Conservation (phyloP, 139 green algal genomes). For the Parachlorella kessleri region DNA sequence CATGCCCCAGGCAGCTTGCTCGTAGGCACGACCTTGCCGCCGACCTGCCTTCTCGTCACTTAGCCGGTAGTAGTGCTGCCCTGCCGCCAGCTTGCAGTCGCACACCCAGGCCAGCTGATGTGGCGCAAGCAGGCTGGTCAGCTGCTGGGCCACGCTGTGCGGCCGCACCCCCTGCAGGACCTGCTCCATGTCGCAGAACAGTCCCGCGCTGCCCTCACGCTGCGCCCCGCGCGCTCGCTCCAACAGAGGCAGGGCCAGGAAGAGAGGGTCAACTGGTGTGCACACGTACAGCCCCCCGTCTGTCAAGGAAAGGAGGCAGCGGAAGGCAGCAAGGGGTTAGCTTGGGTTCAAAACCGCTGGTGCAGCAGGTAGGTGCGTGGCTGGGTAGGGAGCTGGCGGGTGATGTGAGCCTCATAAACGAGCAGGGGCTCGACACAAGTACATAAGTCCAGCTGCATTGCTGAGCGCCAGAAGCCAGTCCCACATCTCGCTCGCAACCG, state of each 20-base stretch:
- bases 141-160: neutral
- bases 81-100: constrained; percentile 37
- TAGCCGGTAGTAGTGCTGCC: constrained; percentile 41
- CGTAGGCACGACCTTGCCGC: too few species aligned
- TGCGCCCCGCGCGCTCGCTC: constrained; percentile 13
- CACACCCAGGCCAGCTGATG: constrained; percentile 36
- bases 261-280: constrained; percentile 58
- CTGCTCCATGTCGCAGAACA: constrained; percentile 46
- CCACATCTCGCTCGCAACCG: too few species aligned
- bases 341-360: too few species aligned
- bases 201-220: neutral
- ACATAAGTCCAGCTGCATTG: too few species aligned
- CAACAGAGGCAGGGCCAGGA: constrained; percentile 64
- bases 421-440: too few species aligned
- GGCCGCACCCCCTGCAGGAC: constrained; percentile 12
- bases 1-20: too few species aligned
- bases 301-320: too few species aligned
- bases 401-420: neutral
- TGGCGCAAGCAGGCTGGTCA: constrained; percentile 3
- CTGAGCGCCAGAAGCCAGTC: too few species aligned
- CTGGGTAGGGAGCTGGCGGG: neutral
- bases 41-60: constrained; percentile 31
- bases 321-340: too few species aligned
- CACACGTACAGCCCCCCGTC: constrained; percentile 63
- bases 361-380: neutral